Evolutionary conservation across 768 basidiomycete genomes (phyloP), one percentile per base, ranked within the genome.

Genomic region (Rhodotorula paludigena): DNA sequence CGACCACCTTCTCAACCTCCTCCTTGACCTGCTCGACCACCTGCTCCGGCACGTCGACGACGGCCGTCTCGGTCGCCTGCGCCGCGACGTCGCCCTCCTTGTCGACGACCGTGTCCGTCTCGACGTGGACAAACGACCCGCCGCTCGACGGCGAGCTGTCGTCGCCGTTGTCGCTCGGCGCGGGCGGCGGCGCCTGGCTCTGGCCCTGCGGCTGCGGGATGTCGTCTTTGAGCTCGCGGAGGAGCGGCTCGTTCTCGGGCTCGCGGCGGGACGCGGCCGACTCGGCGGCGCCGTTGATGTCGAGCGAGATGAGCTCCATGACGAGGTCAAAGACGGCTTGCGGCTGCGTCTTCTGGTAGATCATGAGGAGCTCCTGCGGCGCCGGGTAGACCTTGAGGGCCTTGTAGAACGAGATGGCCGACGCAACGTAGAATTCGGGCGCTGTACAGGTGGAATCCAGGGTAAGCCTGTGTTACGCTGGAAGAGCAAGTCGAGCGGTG

Each of bases 381-480:
- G 89, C 86, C 57, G 96, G 96, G 80, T 99, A 99, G 42, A 96
- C 92, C 61, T 88, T 83, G 65, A 98, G 85, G 2, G 92, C 93
- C 57, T 91, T 85, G 84, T 87, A 99, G 84, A 98, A 98, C 48
- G 86, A 85, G 77, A 90, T 79, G 48, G 96, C 93, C 28, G 93
- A 87, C 18, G 86, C 83, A 35, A 97, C 82, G 76, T 87, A 80
- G 79, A 86, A 87, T 35, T 82, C 79, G 49, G 89, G 87, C 44
- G 93, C 94, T 96, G 20, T 41, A 18, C 30, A 25, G 9, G 38
- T 16, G 42, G 20, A 8, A 25, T 2, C n/a, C n/a, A 39, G 11
- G 36, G 23, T 5, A 32, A 14, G 49, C 30, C 25, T 38, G 28
- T 47, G 52, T n/a, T 33, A 30, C n/a, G 47, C 33, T 5, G 11